Conservation (phyloP, 257 asterid genomes). For the Rhazya stricta region DNA sequence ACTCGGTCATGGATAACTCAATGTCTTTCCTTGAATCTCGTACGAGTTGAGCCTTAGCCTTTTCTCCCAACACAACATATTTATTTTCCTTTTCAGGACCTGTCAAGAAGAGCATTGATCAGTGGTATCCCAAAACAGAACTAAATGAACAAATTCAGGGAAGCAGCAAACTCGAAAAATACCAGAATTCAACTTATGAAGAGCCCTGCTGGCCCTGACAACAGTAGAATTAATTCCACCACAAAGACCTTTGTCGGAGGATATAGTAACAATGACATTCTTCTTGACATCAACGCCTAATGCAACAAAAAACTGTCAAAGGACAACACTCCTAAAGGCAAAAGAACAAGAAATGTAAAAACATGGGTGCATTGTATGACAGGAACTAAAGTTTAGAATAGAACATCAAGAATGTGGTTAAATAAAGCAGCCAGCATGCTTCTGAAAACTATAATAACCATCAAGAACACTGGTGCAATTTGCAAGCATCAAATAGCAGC, state of each 20-base stretch:
- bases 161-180: constrained; percentile 13
- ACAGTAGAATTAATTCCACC: constrained; percentile 96
- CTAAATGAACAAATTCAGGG: neutral
- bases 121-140: constrained; percentile 2
- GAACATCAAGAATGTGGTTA: neutral
- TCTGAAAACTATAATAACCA: neutral
- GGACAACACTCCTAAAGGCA: neutral
- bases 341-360: neutral
- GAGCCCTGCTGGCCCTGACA: constrained; percentile 86
- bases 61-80: constrained; percentile 88
- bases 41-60: constrained; percentile 89
- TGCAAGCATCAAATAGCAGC: neutral
- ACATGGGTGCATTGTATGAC: neutral
- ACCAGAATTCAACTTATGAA: constrained; percentile 70
- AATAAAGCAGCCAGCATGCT: neutral
- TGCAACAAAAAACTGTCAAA: constrained; percentile 12
- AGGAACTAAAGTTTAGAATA: neutral
- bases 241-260: constrained; percentile 97
- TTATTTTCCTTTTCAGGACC: constrained; percentile 82
- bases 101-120: constrained; percentile 21
- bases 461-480: neutral
- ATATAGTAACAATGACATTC: constrained; percentile 72
- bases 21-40: constrained; percentile 82
- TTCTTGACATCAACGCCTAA: constrained; percentile 92
- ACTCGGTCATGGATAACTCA: constrained; percentile 61